Base-by-base conservation (phyloP, 306 rosid species). In the Lathyrus sativus region DNA sequence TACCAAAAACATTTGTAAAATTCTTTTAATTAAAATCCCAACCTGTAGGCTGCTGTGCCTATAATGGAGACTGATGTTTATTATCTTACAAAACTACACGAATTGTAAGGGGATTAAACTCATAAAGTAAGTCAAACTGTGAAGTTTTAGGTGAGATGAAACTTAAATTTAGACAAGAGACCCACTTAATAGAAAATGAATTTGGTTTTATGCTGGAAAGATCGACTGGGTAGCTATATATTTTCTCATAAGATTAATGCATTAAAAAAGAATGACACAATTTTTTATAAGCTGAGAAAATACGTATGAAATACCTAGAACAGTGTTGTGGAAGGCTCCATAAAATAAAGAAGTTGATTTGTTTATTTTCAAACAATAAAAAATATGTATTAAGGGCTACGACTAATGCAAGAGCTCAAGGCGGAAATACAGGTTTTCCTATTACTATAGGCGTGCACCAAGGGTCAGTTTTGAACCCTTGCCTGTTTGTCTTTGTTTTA, bases 401-500 rank as follows among this genome's bases (percentile, higher is more conserved):
- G 2, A 12, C 62, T 56, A 11, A n/a, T 56, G 18, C 31, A n/a
- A 12, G 10, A 56, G 17, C 42, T 13, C 42, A 13, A 57, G 63
- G 22, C n/a, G 38, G 19, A n/a, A n/a, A n/a, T 57, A 4, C 14
- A 26, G 22, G 17, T 12, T 55, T 5, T 39, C 17, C 38, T 7
- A 7, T 57, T 28, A 7, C 62, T 57, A 57, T 29, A 13, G 41
- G 42, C 14, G 2, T 57, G 39, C 41, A 57, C 9, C 62, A 56
- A 12, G 18, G 42, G 42, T 29, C 62, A 13, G n/a, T 33, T 57
- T 57, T 50, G 62, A 57, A 28, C 12, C 60, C 7, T 54, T 54
- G 13, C n/a, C 6, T 11, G 3, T 53, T 54, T 54, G 11, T 57
- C 41, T 57, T 57, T 29, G 42, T 57, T 31, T 11, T 55, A n/a